Conservation (phyloP, 495 filamentous ascomycete species). For the Hypomontagnella monticulosa region DNA sequence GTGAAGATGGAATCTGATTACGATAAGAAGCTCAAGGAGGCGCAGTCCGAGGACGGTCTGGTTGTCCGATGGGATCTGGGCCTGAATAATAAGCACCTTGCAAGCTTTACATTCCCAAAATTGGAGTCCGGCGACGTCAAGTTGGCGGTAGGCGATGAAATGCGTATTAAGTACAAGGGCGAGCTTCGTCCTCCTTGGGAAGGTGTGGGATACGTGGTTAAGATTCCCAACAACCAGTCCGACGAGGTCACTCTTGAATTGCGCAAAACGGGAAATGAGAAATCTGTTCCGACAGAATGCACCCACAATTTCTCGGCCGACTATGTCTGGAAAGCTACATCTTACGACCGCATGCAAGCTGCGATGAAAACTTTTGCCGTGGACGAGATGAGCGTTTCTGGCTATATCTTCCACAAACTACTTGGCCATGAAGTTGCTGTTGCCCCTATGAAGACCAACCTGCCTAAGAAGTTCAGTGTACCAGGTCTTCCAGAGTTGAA, state of each 20-base stretch:
- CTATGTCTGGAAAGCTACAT: constrained; percentile 99
- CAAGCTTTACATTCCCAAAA: constrained; percentile 95
- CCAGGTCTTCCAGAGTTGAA: constrained; percentile 97
- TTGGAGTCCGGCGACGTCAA: constrained; percentile 98
- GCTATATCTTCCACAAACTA: constrained; percentile 98
- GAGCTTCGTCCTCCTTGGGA: constrained; percentile 96
- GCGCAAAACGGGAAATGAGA: constrained; percentile 77
- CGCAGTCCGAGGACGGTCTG: constrained; percentile 93
- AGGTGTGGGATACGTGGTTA: constrained; percentile 98
- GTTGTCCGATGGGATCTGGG: constrained; percentile 96
- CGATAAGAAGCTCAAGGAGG: constrained; percentile 97
- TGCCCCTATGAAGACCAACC: constrained; percentile 94
- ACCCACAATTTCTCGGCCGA: constrained; percentile 98
- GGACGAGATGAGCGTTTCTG: constrained; percentile 97
- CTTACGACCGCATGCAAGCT: constrained; percentile 98
- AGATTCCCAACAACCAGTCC: constrained; percentile 99
- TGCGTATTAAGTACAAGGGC: constrained; percentile 95
- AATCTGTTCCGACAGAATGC: constrained; percentile 95
- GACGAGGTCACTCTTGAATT: constrained; percentile 98
- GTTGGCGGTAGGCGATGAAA: constrained; percentile 96
- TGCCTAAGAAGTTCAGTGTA: constrained; percentile 96
- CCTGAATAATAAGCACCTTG: constrained; percentile 96
- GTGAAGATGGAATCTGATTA: constrained; percentile 99
- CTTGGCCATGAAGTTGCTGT: constrained; percentile 96
- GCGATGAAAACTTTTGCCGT: constrained; percentile 99